Base-by-base conservation (phyloP, 176 grass and related monocot genomes). In the Calamus simplicifolius region DNA sequence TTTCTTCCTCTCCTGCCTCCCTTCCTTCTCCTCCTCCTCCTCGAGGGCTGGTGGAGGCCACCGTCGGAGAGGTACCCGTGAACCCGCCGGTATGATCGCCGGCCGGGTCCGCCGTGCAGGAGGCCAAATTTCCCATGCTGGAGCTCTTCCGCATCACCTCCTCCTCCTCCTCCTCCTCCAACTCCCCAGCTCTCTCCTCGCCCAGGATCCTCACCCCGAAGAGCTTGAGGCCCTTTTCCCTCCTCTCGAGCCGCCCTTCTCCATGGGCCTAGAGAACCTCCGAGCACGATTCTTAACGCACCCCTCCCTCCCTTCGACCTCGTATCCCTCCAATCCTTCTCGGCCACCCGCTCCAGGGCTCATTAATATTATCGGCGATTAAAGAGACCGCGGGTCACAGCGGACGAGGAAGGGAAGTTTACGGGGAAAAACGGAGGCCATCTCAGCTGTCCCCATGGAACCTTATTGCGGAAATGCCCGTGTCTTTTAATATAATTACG, bases 1-100 rank as follows among this genome's bases (percentile, higher is more conserved):
- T 92, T 80, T 85, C 81, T 88, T 97, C 62, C 92, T 84, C 73
- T 91, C 81, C 26, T 75, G 75, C 64, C 21, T 23, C 21, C 1
- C 21, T 1, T 23, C 21, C 21, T 23, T 1, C 21, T 78, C 28
- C 80, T 49, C 28, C 83, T 67, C 78, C 73, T 81, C 75, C 58
- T 80, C 59, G 35, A 62, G 1, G 71, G 64, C 48, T 67, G 80
- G 69, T 31, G 35, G 16, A 70, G 84, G 66, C 48, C 58, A 67
- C 82, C 76, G 69, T 97, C 93, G 17, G 84, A 88, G 66, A 75
- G 65, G 77, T 80, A 91, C 2, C 51, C 71, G 1, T 55, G 51
- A 1, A 56, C 25, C 43, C 30, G 12, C 29, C 52, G 23, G 3
- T 25, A 29, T 62, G 61, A 28, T 59, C 51, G 2, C 38, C 64